Conservation (phyloP, 208 protist species). For the Leptomonas pyrrhocoris region DNA sequence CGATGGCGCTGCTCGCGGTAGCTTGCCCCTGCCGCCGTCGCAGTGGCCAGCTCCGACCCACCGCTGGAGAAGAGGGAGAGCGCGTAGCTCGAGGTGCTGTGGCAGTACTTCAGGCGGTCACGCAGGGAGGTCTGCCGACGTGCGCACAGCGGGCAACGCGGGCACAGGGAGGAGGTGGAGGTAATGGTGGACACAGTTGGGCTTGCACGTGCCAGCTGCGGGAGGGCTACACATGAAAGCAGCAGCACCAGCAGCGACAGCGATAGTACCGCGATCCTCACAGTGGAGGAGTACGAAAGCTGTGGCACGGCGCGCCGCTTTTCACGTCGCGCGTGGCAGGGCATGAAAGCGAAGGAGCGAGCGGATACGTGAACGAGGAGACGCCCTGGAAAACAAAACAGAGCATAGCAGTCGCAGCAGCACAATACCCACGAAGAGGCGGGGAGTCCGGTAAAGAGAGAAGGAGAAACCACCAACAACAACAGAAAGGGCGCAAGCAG, state of each 20-base stretch:
- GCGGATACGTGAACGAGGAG: no score
- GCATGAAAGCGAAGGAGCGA: background rate
- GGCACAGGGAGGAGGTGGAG: conserved; percentile 32
- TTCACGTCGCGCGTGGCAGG: background rate
- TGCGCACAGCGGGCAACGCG: conserved; percentile 53
- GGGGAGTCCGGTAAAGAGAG: background rate
- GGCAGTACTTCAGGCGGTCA: conserved; percentile 46
- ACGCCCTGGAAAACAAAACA: background rate
- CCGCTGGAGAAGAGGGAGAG: conserved; percentile 30
- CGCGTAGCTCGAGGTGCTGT: conserved; percentile 25
- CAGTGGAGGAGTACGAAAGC: background rate
- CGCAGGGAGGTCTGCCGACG: conserved; percentile 23
- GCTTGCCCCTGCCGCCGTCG: background rate
- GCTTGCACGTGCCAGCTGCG: background rate
- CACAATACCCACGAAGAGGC: background rate
- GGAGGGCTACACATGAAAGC: background rate
- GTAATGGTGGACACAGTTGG: no score
- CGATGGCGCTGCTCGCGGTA: conserved; percentile 20
- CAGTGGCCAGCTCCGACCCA: conserved; percentile 16
- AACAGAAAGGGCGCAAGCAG: background rate
- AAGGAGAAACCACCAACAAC: background rate
- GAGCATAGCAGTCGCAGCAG: background rate
- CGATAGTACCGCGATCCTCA: background rate
- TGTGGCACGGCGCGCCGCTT: background rate
- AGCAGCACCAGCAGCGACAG: background rate